Base-by-base conservation (phyloP, 495 filamentous ascomycete genomes). In the Penicillium maclennaniae region DNA sequence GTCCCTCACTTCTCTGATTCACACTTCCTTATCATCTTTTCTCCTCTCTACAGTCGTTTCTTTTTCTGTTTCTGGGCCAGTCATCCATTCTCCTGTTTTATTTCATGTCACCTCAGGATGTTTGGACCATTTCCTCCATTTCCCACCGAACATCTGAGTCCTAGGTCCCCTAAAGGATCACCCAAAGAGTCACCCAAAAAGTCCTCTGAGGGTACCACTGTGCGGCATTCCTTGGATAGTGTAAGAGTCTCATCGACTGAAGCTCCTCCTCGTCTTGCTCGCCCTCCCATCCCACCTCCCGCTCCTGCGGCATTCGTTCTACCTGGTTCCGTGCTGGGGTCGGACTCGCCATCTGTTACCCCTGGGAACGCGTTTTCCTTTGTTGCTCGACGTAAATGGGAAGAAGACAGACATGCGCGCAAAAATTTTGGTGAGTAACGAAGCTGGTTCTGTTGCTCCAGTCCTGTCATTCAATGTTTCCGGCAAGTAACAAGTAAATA, bases 351-450 rank as follows among this genome's bases (percentile, higher is more conserved):
- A 17, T n/a, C 19, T 3, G 10, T 21, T 3, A 26, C 6, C 20
- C 21, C 53, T 37, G 63, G 68, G 20, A 72, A 72, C 40, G 69
- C 69, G 1, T 72, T 63, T 51, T 59, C 67, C 7, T 47, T 55
- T 31, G 60, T 69, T 53, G 62, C 58, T 28, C 27, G 51, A 1
- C 38, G 41, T 16, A 48, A 45, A 10, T 17, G 28, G 1, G 23
- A 54, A 27, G 20, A 28, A 21, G 46, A 40, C 48, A 51, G 40
- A 14, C 47, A 49, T 7, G 44, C 44, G 34, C 38, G 51, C 1
- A 40, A 38, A 7, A 49, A 23, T 12, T 7, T 34, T 12, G 31
- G 31, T 34, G 10, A 34, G 31, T 34, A 34, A 9, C 15, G 31
- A 34, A 14, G 31, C 31, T 34, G 31, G 4, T 14, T 34, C 15